A percentile compares a stretch with the other conserved stretches of the same genome.
These are phyloP conservation scores for Hericium rajendrae DNA, from an alignment of 768 basidiomycete genomes.

Conservation along the genomic window DNA sequence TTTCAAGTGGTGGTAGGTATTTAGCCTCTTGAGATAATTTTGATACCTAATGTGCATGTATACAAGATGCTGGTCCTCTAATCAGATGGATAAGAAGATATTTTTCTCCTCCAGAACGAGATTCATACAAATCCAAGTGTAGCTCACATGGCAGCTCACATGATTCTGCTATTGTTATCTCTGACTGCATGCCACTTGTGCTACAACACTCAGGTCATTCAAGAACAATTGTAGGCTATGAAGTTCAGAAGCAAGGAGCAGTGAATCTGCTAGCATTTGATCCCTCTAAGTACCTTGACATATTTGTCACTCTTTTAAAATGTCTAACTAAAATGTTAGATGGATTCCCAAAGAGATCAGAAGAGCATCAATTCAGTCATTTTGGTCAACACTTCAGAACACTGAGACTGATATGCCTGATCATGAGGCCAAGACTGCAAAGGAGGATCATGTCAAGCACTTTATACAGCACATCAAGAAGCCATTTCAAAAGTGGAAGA, in stretches of 20 bases:
- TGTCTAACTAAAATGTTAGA: too few species aligned
- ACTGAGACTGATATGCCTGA: too few species aligned
- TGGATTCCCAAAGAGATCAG: too few species aligned
- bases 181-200: constrained; percentile 68
- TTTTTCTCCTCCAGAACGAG: neutral
- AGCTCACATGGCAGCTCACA: neutral
- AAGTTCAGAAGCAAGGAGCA: constrained; percentile 45
- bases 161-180: constrained; percentile 29
- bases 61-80: neutral
- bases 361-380: too few species aligned
- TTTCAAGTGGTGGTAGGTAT: neutral
- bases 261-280: constrained; percentile 69
- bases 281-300: constrained; percentile 45
- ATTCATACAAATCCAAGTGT: too few species aligned
- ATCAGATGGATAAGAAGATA: neutral
- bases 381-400: too few species aligned
- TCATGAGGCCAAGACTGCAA: too few species aligned
- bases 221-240: constrained; percentile 74
- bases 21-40: neutral
- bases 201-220: constrained; percentile 81
- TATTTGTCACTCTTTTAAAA: neutral
- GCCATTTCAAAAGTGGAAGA: too few species aligned
- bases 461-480: too few species aligned
- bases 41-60: neutral
- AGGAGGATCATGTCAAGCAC: too few species aligned